These are phyloP conservation scores for Trichosporon sp. DNA, from an alignment of 1,284 basidiomycete species.

Conservation along the genomic window DNA sequence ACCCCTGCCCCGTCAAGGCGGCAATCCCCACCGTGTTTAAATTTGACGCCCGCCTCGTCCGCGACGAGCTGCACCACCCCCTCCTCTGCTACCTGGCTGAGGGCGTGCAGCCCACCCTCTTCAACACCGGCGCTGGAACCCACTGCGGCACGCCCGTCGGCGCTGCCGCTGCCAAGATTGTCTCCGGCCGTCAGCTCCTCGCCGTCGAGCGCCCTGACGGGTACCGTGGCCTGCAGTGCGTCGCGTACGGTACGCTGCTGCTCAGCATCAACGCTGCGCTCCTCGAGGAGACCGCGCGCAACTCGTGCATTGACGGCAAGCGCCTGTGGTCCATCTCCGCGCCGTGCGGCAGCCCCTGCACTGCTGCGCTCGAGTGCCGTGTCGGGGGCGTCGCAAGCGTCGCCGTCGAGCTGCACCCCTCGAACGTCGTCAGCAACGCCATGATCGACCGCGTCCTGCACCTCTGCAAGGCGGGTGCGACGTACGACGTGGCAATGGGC, in stretches of 20 bases:
- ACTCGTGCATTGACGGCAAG: constrained; percentile 12
- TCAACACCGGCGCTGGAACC: constrained; percentile 8
- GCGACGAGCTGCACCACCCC: constrained; percentile 20
- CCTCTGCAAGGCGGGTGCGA: constrained; percentile 10
- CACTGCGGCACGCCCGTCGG: constrained; percentile 4
- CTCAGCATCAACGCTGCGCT: constrained; percentile 16
- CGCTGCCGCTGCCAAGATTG: constrained; percentile 8
- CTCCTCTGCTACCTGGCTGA: constrained; percentile 21
- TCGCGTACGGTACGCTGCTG: constrained; percentile 17
- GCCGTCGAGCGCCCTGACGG: constrained; percentile 18
- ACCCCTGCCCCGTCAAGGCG: constrained; percentile 11
- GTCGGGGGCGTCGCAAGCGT: constrained; percentile 14
- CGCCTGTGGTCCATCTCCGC: constrained; percentile 16
- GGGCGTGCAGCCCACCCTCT: constrained; percentile 10
- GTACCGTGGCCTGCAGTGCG: constrained; percentile 17
- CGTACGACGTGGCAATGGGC: constrained; percentile 12
- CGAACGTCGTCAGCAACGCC: constrained; percentile 18
- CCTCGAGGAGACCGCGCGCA: constrained; percentile 18
- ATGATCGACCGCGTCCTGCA: constrained; percentile 17
- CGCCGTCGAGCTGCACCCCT: constrained; percentile 19
- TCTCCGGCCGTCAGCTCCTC: constrained; percentile 11
- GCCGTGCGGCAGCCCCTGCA: not conserved
- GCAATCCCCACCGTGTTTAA: constrained; percentile 9
- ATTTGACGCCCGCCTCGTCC: constrained; percentile 17
- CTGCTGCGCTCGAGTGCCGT: constrained; percentile 11